These are phyloP conservation scores for Pythium graminicola DNA, from an alignment of 352 stramenopile genomes.

Conservation along the genomic window DNA sequence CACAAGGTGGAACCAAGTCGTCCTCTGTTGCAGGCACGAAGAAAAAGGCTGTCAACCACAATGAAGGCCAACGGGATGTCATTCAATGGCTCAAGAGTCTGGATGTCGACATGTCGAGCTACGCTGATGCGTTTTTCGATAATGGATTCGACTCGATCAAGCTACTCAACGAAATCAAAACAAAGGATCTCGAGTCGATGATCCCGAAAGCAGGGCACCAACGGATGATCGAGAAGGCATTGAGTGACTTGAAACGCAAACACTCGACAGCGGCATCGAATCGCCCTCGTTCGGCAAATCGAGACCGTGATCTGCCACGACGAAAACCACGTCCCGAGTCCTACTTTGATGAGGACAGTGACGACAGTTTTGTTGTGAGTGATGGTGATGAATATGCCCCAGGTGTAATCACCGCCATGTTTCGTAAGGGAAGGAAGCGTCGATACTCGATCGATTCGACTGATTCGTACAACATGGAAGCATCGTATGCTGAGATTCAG, in stretches of 20 bases:
- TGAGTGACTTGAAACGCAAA: slow-evolving; percentile 70
- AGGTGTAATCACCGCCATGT: slow-evolving; percentile 72
- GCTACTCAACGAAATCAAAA: slow-evolving; percentile 67
- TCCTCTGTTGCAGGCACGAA: slow-evolving; percentile 5
- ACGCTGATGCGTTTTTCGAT: slow-evolving; percentile 78
- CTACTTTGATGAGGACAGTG: slow-evolving; percentile 80
- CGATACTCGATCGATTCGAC: slow-evolving; percentile 72
- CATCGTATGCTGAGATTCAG: slow-evolving; percentile 78
- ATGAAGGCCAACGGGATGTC: slow-evolving; percentile 71
- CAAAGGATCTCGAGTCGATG: slow-evolving; percentile 56
- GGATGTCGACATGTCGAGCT: slow-evolving; percentile 79
- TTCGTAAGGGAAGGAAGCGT: slow-evolving; percentile 65
- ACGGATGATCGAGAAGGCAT: slow-evolving; percentile 69
- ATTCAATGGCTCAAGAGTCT: slow-evolving; percentile 67
- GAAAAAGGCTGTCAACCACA: slow-evolving; percentile 43
- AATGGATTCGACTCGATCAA: slow-evolving; percentile 87
- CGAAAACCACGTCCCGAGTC: slow-evolving; percentile 39
- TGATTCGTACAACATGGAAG: slow-evolving; percentile 84
- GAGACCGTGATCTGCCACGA: slow-evolving; percentile 16
- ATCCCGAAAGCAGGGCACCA: slow-evolving; percentile 82
- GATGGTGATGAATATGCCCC: slow-evolving; percentile 70
- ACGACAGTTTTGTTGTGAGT: slow-evolving; percentile 84
- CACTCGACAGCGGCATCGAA: slow-evolving; percentile 46
- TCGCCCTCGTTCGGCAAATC: slow-evolving; percentile 26
- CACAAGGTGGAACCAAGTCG: slow-evolving; percentile 3